Base-by-base conservation (phyloP, 2,329 filamentous ascomycete species). In the Ilyonectria mors-panacis region DNA sequence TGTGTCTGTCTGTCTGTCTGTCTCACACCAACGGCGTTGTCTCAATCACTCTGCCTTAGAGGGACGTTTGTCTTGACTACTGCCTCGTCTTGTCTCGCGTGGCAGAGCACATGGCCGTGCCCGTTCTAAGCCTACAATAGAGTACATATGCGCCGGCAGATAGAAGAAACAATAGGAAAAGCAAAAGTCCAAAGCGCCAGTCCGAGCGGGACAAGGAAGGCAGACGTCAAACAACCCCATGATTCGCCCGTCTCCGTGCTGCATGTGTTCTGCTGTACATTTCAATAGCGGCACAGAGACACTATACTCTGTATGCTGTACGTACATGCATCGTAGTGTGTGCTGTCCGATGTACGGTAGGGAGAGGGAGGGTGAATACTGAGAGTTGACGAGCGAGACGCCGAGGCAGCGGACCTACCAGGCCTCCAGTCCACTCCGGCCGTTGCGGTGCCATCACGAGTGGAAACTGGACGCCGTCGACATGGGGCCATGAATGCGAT, bases 361-460 rank as follows among this genome's bases (percentile, higher is more conserved):
- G 37, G 39, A 42, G n/a, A 42, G 39, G 39, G 39, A 42, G 15
- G 7, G 39, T n/a, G 39, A 26, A 26, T 5, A 26, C 26, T 26
- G 23, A 51, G 4, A 17, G 48, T n/a, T 33, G 28, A 33, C 48
- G 30, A 6, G 17, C 50, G 30, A 53, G 28, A n/a, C 50, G 50
- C 35, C 53, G 51, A 55, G 35, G 19, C 51, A 61, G 59, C 47
- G 45, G 48, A 30, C 37, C 39, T 62, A 51, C 33, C 42, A 48
- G 28, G 23, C 57, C 35, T 62, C 50, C 28, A 58, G 53, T 23
- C 59, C 60, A 37, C 50, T 50, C 47, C 39, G 56, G 57, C 71
- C 63, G 73, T 60, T 59, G 68, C 73, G 63, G 73, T 74, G 50
- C 17, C 73, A 75, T 74, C 23, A 48, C 55, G 66, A 53, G 71